These are phyloP conservation scores for Diaporthe sp. DNA, from an alignment of 2,329 filamentous ascomycete genomes.

Conservation along the genomic window DNA sequence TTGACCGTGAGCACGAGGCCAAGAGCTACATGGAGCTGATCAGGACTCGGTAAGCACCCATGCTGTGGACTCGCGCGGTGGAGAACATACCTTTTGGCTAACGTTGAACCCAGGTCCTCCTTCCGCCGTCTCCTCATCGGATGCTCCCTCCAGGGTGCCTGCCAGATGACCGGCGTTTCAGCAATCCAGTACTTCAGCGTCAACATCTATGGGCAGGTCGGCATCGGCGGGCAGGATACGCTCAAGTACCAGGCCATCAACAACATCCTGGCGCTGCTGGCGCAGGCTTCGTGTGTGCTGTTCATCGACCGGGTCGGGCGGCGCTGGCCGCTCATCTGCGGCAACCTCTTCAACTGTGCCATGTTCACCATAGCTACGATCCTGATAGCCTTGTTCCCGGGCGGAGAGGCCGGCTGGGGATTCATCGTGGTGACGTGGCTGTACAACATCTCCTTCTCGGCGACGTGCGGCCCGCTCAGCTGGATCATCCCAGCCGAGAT, in stretches of 20 bases:
- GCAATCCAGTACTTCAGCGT: slow-evolving; percentile 84
- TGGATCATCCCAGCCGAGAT: slow-evolving; percentile 78
- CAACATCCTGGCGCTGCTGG: slow-evolving; percentile 77
- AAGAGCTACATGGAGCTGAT: slow-evolving; percentile 81
- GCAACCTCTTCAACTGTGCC: slow-evolving; percentile 79
- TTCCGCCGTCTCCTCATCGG: slow-evolving; percentile 81
- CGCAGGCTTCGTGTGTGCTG: slow-evolving; percentile 76
- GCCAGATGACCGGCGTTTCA: slow-evolving; percentile 83
- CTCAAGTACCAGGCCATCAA: slow-evolving; percentile 84
- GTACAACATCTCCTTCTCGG: slow-evolving; percentile 83
- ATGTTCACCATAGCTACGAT: slow-evolving; percentile 79
- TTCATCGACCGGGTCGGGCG: slow-evolving; percentile 79
- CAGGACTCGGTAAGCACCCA: slow-evolving; percentile 59
- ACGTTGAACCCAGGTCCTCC: slow-evolving; percentile 58
- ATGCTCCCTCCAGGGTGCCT: slow-evolving; percentile 76
- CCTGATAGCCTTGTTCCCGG: slow-evolving; percentile 56
- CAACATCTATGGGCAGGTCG: slow-evolving; percentile 76
- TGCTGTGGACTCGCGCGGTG: neutral
- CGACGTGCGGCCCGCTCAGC: slow-evolving; percentile 76
- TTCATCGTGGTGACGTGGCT: slow-evolving; percentile 84
- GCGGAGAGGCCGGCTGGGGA: slow-evolving; percentile 73
- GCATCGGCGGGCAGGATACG: slow-evolving; percentile 74
- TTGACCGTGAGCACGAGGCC: slow-evolving; percentile 77
- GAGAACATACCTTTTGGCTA: neutral
- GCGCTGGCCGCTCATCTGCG: slow-evolving; percentile 78